phyloP scores from a whole-genome alignment of 306 rosid species.

The Neltuma alba region DNA sequence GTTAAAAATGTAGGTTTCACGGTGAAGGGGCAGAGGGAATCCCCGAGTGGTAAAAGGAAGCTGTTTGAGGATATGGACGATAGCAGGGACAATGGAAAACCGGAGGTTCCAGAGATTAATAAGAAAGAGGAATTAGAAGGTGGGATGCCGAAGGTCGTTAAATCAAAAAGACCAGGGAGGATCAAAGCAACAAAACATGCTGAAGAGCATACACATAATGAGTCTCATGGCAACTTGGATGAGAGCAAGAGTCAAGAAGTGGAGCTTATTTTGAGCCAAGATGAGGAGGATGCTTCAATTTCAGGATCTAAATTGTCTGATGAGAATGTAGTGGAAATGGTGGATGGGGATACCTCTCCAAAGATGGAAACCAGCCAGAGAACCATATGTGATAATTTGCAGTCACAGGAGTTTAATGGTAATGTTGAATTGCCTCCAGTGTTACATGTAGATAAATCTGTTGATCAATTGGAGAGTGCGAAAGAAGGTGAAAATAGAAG shows the following conservation, averaged over 20 bases:
- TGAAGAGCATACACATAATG: constrained; percentile 40
- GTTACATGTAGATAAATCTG: constrained; percentile 47
- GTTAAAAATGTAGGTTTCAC: constrained; percentile 39
- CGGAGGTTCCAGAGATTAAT: constrained; percentile 39
- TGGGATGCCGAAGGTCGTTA: constrained; percentile 51
- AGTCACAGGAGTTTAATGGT: constrained; percentile 44
- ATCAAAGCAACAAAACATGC: constrained; percentile 51
- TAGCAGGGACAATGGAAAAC: constrained; percentile 34
- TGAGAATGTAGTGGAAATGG: constrained; percentile 35
- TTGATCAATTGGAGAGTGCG: constrained; percentile 44
- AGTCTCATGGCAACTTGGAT: constrained; percentile 32
- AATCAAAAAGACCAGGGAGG: constrained; percentile 66
- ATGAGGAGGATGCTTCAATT: constrained; percentile 37
- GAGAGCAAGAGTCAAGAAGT: constrained; percentile 48
- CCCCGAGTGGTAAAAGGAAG: constrained; percentile 62
- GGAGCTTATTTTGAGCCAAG: constrained; percentile 33
- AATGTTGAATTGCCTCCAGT: constrained; percentile 35
- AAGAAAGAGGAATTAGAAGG: constrained; percentile 49
- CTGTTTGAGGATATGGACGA: constrained; percentile 49
- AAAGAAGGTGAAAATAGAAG: constrained; percentile 50
- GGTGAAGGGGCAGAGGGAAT: constrained; percentile 44
- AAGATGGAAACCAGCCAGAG: constrained; percentile 40
- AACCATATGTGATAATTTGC: constrained; percentile 37
- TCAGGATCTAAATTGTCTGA: constrained; percentile 28
- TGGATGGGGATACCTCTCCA: constrained; percentile 33